A percentile compares a stretch with the other conserved stretches of the same genome.
These are phyloP conservation scores for Penicillium carneum DNA, from an alignment of 2,329 filamentous ascomycete species.

Conservation along the genomic window DNA sequence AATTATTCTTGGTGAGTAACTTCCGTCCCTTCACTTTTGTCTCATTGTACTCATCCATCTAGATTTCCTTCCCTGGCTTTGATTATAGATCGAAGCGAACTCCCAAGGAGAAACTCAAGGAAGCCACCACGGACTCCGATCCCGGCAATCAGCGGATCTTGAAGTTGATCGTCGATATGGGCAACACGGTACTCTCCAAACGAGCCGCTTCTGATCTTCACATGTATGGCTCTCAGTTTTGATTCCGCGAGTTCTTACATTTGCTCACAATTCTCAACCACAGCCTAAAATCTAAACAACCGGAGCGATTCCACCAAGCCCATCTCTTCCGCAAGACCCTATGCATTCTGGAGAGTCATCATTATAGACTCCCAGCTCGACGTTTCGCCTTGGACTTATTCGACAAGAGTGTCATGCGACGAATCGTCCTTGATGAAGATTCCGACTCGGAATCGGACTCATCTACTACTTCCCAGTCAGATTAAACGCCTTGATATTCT, in stretches of 20 bases:
- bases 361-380: conserved; percentile 84
- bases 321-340: conserved; percentile 85
- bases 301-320: conserved; percentile 75
- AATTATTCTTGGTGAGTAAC: conserved; percentile 74
- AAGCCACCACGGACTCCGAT: conserved; percentile 68
- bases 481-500: conserved; percentile 7
- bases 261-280: conserved; percentile 40
- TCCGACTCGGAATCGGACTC: conserved; percentile 44
- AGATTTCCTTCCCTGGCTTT: conserved; percentile 50
- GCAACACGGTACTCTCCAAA: conserved; percentile 91
- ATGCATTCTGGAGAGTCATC: conserved; percentile 83
- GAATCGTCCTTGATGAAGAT: conserved; percentile 81
- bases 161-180: conserved; percentile 83
- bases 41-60: conserved; percentile 34
- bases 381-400: conserved; percentile 93
- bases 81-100: conserved; percentile 54
- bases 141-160: conserved; percentile 75
- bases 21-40: neutral
- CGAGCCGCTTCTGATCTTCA: conserved; percentile 82
- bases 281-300: conserved; percentile 77
- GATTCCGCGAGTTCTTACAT: neutral
- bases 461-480: conserved; percentile 29
- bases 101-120: conserved; percentile 58
- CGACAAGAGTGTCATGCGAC: conserved; percentile 84
- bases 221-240: conserved; percentile 52